Evolutionary conservation across 371 early-diverging fungal genomes (phyloP).

Genomic region (Parasitella parasitica): DNA sequence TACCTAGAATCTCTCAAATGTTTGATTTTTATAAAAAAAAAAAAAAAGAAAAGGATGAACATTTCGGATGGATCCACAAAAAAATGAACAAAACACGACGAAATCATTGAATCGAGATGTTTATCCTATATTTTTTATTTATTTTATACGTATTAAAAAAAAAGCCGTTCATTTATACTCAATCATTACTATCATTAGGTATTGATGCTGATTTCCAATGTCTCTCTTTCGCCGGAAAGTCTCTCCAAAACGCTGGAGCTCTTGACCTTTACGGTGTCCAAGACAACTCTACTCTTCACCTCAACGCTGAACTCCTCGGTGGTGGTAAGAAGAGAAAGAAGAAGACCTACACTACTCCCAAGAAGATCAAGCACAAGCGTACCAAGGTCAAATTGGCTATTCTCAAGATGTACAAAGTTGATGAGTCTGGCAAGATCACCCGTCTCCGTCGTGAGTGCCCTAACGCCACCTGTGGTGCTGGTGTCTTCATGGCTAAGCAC

Average conservation of each 20-base stretch:
- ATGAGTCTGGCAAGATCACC: constrained; percentile 94
- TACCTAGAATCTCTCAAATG: constrained; percentile 25
- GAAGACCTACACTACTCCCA: constrained; percentile 99
- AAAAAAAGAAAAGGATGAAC: not conserved
- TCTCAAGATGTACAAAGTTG: constrained; percentile 98
- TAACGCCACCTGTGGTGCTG: constrained; percentile 94
- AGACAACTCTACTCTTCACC: constrained; percentile 90
- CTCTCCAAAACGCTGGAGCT: constrained; percentile 77
- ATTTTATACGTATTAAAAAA: no score
- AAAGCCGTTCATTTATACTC: not conserved
- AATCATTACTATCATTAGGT: constrained; percentile 38
- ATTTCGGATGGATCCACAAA: not conserved
- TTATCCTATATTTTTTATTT: no score
- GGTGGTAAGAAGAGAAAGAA: constrained; percentile 99
- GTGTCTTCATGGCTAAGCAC: constrained; percentile 98
- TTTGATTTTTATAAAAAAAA: no score
- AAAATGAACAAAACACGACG: not conserved
- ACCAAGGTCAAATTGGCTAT: constrained; percentile 98
- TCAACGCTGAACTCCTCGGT: constrained; percentile 74
- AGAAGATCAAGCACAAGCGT: constrained; percentile 99
- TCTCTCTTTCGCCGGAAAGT: constrained; percentile 92
- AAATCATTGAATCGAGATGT: no score
- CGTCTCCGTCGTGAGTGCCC: constrained; percentile 98
- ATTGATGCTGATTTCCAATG: constrained; percentile 93
- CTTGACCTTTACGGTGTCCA: constrained; percentile 82